A percentile compares a stretch with the other conserved stretches of the same genome.
These are phyloP conservation scores for Entomortierella lignicola DNA, from an alignment of 192 early-diverging fungal species.

Conservation along the genomic window DNA sequence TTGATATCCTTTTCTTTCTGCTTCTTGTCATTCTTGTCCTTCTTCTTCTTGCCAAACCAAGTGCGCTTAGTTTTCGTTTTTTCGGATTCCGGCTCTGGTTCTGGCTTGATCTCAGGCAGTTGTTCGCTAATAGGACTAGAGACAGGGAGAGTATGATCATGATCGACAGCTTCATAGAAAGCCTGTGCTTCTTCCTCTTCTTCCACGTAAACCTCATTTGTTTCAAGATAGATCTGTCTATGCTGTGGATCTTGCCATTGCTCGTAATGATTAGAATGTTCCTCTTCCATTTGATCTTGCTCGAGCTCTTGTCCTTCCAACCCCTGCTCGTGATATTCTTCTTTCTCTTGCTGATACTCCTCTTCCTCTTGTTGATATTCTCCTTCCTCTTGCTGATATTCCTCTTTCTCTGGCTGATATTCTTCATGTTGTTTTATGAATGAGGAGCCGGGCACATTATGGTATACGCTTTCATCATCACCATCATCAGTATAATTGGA, in stretches of 20 bases:
- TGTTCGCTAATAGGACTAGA: no score
- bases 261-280: neutral
- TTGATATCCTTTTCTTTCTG: constrained; percentile 21
- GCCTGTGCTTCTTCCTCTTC: neutral
- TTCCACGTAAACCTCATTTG: neutral
- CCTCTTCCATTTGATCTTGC: neutral
- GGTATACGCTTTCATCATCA: constrained; percentile 4
- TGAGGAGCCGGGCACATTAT: constrained; percentile 4
- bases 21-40: constrained; percentile 29
- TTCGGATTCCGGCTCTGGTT: neutral
- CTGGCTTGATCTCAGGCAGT: neutral
- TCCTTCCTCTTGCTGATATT: neutral
- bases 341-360: neutral
- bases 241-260: neutral
- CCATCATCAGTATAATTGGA: constrained; percentile 8
- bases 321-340: no score
- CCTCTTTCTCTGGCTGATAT: no score
- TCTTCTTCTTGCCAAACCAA: constrained; percentile 52
- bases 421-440: neutral
- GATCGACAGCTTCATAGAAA: neutral
- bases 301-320: no score
- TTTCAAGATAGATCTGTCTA: neutral
- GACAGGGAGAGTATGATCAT: neutral
- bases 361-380: neutral
- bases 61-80: constrained; percentile 45